Base-by-base conservation (phyloP, 164 flowering plant genomes). In the Liriodendron chinense region DNA sequence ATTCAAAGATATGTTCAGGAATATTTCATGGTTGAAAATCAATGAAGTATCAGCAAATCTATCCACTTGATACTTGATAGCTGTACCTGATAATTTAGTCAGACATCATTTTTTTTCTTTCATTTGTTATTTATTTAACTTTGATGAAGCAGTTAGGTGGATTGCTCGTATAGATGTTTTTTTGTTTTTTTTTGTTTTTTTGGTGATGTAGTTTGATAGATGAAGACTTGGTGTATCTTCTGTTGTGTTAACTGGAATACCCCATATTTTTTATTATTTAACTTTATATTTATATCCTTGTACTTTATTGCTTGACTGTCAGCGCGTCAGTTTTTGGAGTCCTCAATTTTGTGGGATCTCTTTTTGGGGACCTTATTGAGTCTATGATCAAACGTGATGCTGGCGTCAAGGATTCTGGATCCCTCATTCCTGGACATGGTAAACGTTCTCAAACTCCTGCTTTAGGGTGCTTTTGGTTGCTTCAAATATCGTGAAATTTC, bases 341-440 rank as follows among this genome's bases (percentile, higher is more conserved):
- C 76, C 86, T 94, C 74, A 93, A 86, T 80, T 94, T 92, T 80
- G 72, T 92, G 69, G 99, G 99, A 28, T 94, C 99, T 62, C 87
- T 94, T 50, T 94, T 96, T 81, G 98, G 99, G 65, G 97, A 96
- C 82, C 98, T 94, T 21, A 86, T 88, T 16, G 98, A 96, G 77
- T 96, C 98, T 26, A 89, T 94, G 94, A 96, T 96, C 82, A 96
- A 96, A 78, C 94, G 98, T 74, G 98, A 96, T 85, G 99, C 98
- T 22, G 99, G 98, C 72, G 99, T 96, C 53, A 94, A 94, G 83
- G 99, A 96, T 76, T 96, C 98, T 65, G 98, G 98, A 2, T 86
- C 97, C 12, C 93, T 96, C 69, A 94, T 96, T 28, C 98, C 99
- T 72, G 98, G 99, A 65, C 98, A 96, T 86, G 98, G 98, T 94